phyloP scores from a whole-genome alignment of 2,329 filamentous ascomycete genomes.

The Samsoniella hepiali region DNA sequence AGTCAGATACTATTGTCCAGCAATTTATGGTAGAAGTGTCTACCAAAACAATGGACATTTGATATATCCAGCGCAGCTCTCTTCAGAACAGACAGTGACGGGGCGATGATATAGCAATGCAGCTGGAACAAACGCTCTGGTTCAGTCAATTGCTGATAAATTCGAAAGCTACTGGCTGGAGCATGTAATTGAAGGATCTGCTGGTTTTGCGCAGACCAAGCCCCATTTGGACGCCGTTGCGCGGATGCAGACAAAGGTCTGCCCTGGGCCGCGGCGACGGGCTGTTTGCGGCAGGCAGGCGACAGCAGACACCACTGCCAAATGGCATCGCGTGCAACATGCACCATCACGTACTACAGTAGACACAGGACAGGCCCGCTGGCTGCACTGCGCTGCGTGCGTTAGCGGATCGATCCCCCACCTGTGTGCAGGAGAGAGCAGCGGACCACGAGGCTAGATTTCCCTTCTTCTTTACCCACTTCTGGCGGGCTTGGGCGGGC shows the following conservation, averaged over 20 bases:
- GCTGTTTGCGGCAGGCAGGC: slow-evolving; percentile 6
- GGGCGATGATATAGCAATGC: neutral
- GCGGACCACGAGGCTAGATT: neutral
- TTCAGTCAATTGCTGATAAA: too few species aligned
- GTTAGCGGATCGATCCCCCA: slow-evolving; percentile 16
- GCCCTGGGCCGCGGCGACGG: neutral
- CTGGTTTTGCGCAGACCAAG: neutral
- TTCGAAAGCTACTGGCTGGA: too few species aligned
- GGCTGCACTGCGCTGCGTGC: slow-evolving; percentile 1
- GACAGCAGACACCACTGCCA: neutral
- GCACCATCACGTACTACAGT: neutral
- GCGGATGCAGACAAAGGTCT: neutral
- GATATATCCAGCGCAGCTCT: too few species aligned
- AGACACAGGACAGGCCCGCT: neutral
- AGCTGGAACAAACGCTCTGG: neutral
- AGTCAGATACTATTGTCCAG: too few species aligned
- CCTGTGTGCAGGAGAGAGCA: slow-evolving; percentile 1
- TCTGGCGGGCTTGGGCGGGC: neutral
- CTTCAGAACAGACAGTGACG: too few species aligned
- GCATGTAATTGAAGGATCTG: too few species aligned
- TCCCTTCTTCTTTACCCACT: neutral
- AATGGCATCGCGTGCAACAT: neutral
- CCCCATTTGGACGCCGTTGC: neutral
- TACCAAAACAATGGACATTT: too few species aligned
- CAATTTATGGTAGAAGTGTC: too few species aligned